These are phyloP conservation scores for Rutstroemia sp. DNA, from an alignment of 2,329 filamentous ascomycete species.

Conservation along the genomic window DNA sequence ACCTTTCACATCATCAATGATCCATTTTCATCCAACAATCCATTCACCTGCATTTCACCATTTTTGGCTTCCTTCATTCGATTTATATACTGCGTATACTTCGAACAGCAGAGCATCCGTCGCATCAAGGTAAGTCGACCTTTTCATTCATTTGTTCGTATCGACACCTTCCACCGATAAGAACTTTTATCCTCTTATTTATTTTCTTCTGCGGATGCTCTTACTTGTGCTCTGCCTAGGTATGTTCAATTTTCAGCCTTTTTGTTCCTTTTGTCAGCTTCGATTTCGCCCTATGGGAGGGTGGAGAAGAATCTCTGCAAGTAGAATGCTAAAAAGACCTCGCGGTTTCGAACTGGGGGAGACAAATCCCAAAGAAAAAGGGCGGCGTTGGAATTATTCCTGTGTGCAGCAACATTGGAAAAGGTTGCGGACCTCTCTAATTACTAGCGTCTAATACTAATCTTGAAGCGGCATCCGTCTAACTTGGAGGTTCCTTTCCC, in stretches of 20 bases:
- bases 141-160: not conserved
- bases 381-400: constrained; percentile 2
- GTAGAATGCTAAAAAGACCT: not conserved
- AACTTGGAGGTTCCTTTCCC: constrained; percentile 6
- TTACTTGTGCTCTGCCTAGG: too few species aligned
- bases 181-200: not conserved
- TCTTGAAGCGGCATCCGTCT: constrained; percentile 8
- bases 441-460: constrained; percentile 5
- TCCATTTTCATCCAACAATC: too few species aligned
- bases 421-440: not conserved
- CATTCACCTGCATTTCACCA: too few species aligned
- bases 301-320: too few species aligned
- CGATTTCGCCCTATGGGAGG: too few species aligned
- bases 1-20: not conserved
- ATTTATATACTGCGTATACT: too few species aligned
- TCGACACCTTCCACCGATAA: not conserved
- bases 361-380: not conserved
- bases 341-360: not conserved
- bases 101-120: too few species aligned
- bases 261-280: too few species aligned
- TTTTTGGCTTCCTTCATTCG: too few species aligned
- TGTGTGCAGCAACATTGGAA: not conserved
- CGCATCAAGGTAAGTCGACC: too few species aligned
- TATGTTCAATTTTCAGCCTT: too few species aligned
- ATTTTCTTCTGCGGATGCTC: not conserved